Evolutionary conservation across 2,329 filamentous ascomycete species (phyloP).

Genomic region (Aspergillus sclerotialis): DNA sequence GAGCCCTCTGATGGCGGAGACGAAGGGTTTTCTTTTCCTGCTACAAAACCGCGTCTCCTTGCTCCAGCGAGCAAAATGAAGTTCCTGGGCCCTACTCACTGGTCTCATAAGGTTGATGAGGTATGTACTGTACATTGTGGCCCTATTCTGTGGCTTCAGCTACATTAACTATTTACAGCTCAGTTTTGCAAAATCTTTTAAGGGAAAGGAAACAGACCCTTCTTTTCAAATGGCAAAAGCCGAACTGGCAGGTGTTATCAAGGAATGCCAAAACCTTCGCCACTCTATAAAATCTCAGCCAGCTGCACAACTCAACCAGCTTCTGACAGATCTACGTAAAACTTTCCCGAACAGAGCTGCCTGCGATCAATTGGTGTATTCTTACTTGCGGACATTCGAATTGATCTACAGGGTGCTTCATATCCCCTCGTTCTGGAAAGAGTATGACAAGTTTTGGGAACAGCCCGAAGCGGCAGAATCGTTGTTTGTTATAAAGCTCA

Average conservation of each 20-base stretch:
- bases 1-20: neutral
- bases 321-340: constrained; percentile 11
- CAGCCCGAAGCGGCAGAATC: constrained; percentile 12
- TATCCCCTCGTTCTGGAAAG: constrained; percentile 24
- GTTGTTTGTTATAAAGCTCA: constrained; percentile 20
- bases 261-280: constrained; percentile 13
- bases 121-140: no score
- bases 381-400: constrained; percentile 24
- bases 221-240: constrained; percentile 6
- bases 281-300: constrained; percentile 14
- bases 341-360: constrained; percentile 12
- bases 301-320: constrained; percentile 10
- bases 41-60: constrained; percentile 5
- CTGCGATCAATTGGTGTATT: constrained; percentile 16
- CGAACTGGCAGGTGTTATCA: constrained; percentile 8
- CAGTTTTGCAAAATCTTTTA: constrained; percentile 3
- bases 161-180: constrained; percentile 7
- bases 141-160: no score
- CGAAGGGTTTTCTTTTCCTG: constrained; percentile 1
- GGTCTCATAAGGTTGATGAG: constrained; percentile 8
- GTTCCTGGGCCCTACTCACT: constrained; percentile 9
- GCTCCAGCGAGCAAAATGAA: constrained; percentile 7
- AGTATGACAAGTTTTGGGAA: constrained; percentile 23
- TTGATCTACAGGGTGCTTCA: constrained; percentile 27
- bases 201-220: constrained; percentile 5